Base-by-base conservation (phyloP, 306 rosid species). In the Inga oerstediana region DNA sequence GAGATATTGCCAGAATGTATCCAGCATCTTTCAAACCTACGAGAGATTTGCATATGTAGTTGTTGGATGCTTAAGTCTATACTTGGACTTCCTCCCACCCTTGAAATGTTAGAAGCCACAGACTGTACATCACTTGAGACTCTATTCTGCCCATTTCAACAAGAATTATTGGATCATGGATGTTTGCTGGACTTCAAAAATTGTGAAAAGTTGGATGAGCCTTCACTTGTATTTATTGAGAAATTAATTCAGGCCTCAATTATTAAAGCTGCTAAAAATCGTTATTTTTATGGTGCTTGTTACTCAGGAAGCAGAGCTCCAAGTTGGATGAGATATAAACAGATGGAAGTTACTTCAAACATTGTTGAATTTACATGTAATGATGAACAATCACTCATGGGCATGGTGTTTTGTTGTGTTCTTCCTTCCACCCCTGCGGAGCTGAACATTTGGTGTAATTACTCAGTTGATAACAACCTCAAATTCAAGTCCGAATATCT, bases 341-440 rank as follows among this genome's bases (percentile, higher is more conserved):
- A 2, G 34, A 81, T 72, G 10, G 14, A 71, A 16, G 39, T 30
- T 16, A 11, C 84, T 11, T 56, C 19, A 27, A 59, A 67, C 32
- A 62, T 41, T 52, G 2, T 75, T 73, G 69, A 62, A 10, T 75
- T 82, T 34, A 71, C 84, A 9, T 19, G 27, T 0, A 58, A 10
- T 49, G 75, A 74, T 71, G 10, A 12, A 27, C 44, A 59, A 7
- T 11, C 76, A 39, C 39, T 48, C 37, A 10, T 48, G 0, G 89
- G 84, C 6, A 75, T 86, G 9, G 24, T 82, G 43, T 86, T 66
- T 75, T 79, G 54, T 16, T 69, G 7, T 41, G 32, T 69, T 69
- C 74, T 41, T 41, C 11, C 48, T 16, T 1, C 41, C 17, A 2
- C 73, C 48, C 8, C 45, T 7, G 10, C 2, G 6, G 1, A 17